Base-by-base conservation (phyloP, 2,329 filamentous ascomycete species). In the Alternaria gaisen region DNA sequence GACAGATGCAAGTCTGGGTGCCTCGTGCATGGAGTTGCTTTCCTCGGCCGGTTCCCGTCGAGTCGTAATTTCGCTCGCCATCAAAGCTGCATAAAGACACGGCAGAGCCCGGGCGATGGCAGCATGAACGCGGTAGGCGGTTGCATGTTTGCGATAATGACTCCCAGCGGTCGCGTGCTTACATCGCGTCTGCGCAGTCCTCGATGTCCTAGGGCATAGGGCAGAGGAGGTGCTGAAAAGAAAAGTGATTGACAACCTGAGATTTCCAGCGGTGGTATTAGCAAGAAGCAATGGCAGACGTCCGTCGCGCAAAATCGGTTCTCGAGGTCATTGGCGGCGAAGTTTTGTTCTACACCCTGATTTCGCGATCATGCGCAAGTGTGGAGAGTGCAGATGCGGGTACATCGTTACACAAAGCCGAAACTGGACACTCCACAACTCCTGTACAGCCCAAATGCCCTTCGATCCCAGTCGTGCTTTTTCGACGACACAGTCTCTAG, bases 21-120 rank as follows among this genome's bases (percentile, higher is more conserved):
- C 54, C 51, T 54, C 56, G 57, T 55, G 52, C 61, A 46, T 61
- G 40, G 53, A 51, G 56, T 46, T 67, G 56, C 64, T 65, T 56
- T 64, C 61, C 58, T 61, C 40, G 59, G 61, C 60, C 57, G 60
- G 34, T 46, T 30, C 47, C 42, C 50, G 58, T 63, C 68, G 51
- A 65, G 60, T 71, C 71, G 72, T 61, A 74, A 74, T 74, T 67
- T 73, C 67, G 65, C 64, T 44, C 38, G 48, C 56, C 61, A 61
- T 64, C 61, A 67, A 41, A 47, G 56, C n/a, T 59, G 58, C 53
- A 60, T 61, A 60, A 52, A 56, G 55, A 61, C 61, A 62, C 56
- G 61, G 46, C 58, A 52, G 47, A 52, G 36, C 55, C 59, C 28
- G 24, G 26, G 40, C 42, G 60, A 47, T 43, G 44, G 42, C 53